Conservation (phyloP, 164 flowering plant species). For the Tinospora cordifolia region DNA sequence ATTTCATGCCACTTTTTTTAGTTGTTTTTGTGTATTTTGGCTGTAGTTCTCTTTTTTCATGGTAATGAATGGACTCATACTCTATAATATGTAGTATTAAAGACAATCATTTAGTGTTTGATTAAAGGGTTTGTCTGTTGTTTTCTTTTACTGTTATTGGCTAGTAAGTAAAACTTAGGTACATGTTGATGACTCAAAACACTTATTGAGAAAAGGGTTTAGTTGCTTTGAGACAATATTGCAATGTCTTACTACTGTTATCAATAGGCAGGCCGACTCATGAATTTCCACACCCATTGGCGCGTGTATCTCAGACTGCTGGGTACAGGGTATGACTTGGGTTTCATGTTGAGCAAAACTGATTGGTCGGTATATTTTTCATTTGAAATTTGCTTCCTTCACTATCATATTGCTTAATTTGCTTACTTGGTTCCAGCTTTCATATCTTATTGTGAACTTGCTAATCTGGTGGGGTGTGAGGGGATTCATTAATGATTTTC, state of each 20-base stretch:
- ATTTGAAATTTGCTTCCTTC: neutral
- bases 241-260: constrained; percentile 36
- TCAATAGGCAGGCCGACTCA: constrained; percentile 85
- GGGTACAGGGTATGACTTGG: constrained; percentile 71
- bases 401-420: constrained; percentile 1
- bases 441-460: constrained; percentile 78
- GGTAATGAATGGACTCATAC: too few relatives aligned
- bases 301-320: constrained; percentile 84
- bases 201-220: neutral
- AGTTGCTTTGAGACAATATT: constrained; percentile 11
- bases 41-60: too few relatives aligned
- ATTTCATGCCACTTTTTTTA: too few relatives aligned
- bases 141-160: neutral
- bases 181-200: neutral
- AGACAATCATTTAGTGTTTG: too few relatives aligned
- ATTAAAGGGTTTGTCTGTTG: neutral
- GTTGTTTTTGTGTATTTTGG: too few relatives aligned
- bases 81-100: too few relatives aligned
- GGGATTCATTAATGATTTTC: constrained; percentile 77
- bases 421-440: constrained; percentile 48
- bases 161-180: neutral
- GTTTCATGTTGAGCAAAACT: neutral
- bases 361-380: neutral
- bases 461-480: constrained; percentile 94
- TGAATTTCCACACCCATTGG: constrained; percentile 92